phyloP scores from a whole-genome alignment of 257 asterid species.

The Petunia secreta region DNA sequence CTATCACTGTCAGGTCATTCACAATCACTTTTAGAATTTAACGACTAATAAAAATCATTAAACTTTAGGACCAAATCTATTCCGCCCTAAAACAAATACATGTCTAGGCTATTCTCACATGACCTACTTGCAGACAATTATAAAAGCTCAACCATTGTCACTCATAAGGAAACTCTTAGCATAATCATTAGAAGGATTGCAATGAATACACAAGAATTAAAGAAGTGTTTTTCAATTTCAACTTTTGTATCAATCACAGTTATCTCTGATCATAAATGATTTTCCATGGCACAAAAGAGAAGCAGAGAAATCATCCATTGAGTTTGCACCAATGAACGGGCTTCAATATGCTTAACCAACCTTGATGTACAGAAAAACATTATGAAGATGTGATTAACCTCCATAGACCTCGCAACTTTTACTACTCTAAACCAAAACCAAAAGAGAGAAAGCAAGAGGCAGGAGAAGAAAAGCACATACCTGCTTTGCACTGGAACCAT shows the following conservation, averaged over 20 bases:
- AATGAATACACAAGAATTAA: background rate
- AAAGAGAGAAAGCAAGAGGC: background rate
- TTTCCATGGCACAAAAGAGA: background rate
- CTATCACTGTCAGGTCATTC: background rate
- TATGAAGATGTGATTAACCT: slow-evolving; percentile 5
- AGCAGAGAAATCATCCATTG: slow-evolving; percentile 10
- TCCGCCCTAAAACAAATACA: background rate
- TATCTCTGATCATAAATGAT: slow-evolving; percentile 17
- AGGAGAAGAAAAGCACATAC: slow-evolving; percentile 13
- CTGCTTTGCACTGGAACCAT: background rate
- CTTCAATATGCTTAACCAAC: background rate
- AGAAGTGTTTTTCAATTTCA: background rate
- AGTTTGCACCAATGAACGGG: background rate
- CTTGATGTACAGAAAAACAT: background rate
- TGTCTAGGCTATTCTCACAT: background rate
- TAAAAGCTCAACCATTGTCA: background rate
- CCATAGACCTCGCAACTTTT: background rate
- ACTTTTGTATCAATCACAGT: background rate
- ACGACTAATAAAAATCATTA: background rate
- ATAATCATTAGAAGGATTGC: slow-evolving; percentile 13
- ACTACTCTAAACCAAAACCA: background rate
- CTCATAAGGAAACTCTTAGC: background rate
- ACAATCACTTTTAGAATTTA: background rate
- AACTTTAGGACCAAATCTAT: background rate
- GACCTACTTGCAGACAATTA: too few species aligned